A percentile compares a stretch with the other conserved stretches of the same genome.
Conservation (phyloP, 2,329 filamentous ascomycete species). For the Thermothelomyces thermophilus region DNA sequence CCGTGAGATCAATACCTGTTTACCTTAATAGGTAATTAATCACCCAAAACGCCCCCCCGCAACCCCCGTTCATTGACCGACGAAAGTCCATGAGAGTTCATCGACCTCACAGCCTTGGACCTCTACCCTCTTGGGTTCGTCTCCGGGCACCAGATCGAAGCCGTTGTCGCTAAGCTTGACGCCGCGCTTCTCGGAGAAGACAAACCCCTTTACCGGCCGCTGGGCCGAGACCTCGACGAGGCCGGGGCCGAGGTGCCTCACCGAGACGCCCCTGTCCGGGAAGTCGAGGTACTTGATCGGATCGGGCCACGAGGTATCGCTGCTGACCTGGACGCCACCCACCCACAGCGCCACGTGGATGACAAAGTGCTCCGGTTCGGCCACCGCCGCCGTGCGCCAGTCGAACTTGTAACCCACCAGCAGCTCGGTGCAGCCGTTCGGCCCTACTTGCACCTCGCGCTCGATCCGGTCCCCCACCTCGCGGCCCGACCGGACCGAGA, state of each 20-base stretch:
- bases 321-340: conserved; percentile 36
- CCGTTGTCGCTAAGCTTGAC: conserved; percentile 49
- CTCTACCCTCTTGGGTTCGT: conserved; percentile 22
- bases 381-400: conserved; percentile 5
- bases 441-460: conserved; percentile 24
- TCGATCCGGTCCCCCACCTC: conserved; percentile 29
- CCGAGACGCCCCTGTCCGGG: conserved; percentile 35
- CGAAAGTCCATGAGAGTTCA: conserved; percentile 14
- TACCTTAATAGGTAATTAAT: neutral
- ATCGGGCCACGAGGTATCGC: conserved; percentile 53
- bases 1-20: too few species aligned
- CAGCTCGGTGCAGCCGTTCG: conserved; percentile 37
- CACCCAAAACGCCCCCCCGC: neutral
- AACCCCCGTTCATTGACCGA: conserved; percentile 8
- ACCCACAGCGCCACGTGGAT: conserved; percentile 35
- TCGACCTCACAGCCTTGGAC: conserved; percentile 19
- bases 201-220: conserved; percentile 51
- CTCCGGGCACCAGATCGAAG: conserved; percentile 50
- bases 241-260: conserved; percentile 25
- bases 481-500: conserved; percentile 36
- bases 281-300: conserved; percentile 55
- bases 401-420: conserved; percentile 31
- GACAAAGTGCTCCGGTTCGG: conserved; percentile 28
- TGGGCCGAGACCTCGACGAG: conserved; percentile 31
- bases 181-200: conserved; percentile 42